These are phyloP conservation scores for Stagonosporopsis tanaceti DNA, from an alignment of 2,329 filamentous ascomycete genomes.

Conservation along the genomic window DNA sequence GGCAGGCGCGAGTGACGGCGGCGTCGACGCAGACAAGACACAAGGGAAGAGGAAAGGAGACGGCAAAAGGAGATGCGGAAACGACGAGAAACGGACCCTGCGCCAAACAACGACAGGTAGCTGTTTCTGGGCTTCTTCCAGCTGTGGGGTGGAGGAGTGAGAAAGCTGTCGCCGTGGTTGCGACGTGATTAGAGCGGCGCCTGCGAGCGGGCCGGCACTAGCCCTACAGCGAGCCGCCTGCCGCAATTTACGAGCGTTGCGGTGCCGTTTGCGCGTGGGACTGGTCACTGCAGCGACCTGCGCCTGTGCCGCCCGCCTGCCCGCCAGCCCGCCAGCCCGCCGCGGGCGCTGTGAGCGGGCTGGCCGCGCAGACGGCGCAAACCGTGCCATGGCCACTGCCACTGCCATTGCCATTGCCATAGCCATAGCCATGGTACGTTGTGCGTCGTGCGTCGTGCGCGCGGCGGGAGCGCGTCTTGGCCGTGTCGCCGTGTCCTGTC, in stretches of 20 bases:
- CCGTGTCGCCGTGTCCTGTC: constrained; percentile 22
- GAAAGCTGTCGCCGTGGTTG: constrained; percentile 38
- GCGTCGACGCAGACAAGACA: constrained; percentile 35
- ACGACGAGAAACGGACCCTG: constrained; percentile 46
- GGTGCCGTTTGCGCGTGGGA: background rate
- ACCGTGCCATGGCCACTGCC: no score
- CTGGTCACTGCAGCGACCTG: constrained; percentile 1
- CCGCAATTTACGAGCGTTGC: constrained; percentile 2
- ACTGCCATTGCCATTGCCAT: no score
- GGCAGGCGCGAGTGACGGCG: constrained; percentile 30
- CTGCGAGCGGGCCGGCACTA: no score
- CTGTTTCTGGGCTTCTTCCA: constrained; percentile 28
- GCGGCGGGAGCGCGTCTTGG: constrained; percentile 7
- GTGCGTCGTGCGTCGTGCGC: constrained; percentile 3
- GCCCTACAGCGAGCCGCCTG: constrained; percentile 9
- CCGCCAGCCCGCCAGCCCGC: no score
- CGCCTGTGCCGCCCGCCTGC: no score
- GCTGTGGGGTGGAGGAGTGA: constrained; percentile 48
- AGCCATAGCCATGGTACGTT: no score
- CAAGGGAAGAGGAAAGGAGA: constrained; percentile 48
- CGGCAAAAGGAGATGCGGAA: constrained; percentile 48
- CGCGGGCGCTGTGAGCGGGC: no score
- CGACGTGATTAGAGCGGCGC: constrained; percentile 6
- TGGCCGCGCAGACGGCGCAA: no score
- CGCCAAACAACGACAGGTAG: constrained; percentile 39